Evolutionary conservation across 768 basidiomycete species (phyloP).

Genomic region (Coprinellus micaceus): DNA sequence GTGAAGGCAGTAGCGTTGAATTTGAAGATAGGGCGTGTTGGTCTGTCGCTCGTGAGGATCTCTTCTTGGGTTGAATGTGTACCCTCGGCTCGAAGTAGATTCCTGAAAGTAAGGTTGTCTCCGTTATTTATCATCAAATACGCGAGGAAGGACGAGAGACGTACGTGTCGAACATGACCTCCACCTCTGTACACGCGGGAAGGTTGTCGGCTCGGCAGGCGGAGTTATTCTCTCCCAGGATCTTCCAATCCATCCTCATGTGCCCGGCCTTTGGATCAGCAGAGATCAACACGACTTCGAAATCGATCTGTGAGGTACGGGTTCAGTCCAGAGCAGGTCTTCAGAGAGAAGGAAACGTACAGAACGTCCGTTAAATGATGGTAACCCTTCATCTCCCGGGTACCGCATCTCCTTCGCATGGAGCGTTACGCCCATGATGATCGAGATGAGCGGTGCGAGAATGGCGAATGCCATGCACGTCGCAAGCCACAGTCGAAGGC

Average conservation of each 20-base stretch:
- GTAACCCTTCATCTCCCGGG: neutral
- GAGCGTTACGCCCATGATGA: neutral
- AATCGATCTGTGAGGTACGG: neutral
- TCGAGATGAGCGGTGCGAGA: conserved; percentile 1
- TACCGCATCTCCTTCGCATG: conserved; percentile 7
- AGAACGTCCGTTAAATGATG: neutral
- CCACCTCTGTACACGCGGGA: conserved; percentile 17
- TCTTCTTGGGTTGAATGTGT: conserved; percentile 5
- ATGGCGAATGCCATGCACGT: neutral
- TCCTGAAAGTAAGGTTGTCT: too few species aligned
- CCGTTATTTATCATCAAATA: too few species aligned
- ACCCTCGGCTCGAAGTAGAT: conserved; percentile 11
- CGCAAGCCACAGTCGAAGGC: conserved; percentile 1
- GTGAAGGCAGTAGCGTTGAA: conserved; percentile 17
- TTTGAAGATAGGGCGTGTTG: conserved; percentile 17
- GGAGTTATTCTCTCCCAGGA: conserved; percentile 17
- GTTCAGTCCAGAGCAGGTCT: neutral
- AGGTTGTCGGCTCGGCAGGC: conserved; percentile 16
- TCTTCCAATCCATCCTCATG: conserved; percentile 21
- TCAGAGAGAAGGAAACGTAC: neutral
- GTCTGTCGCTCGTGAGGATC: conserved; percentile 15
- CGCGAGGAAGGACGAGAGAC: neutral
- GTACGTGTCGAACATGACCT: conserved; percentile 23
- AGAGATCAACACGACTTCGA: conserved; percentile 18
- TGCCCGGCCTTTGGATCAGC: conserved; percentile 18